Evolutionary conservation across 2,329 filamentous ascomycete genomes (phyloP), one percentile per base, ranked within the genome.

Genomic region (Penicillium brasilianum): DNA sequence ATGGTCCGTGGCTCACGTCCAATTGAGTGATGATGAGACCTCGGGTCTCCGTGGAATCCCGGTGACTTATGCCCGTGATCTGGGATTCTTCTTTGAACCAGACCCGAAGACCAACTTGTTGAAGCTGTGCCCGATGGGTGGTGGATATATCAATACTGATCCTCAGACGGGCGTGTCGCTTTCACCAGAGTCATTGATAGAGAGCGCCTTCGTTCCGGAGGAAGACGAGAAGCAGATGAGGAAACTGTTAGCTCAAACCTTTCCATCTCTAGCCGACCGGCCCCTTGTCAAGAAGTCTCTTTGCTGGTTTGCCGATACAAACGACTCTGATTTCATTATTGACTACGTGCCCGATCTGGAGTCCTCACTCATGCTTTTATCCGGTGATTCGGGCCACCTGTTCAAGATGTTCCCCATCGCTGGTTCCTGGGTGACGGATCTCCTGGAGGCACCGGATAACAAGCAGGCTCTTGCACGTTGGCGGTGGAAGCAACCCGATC

Each of bases 21-120:
- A 84, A 51, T 78, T 89, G 1, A 86, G 80, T 0, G 78, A 83
- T 6, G 79, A 81, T 0, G 87, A 89, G 70, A 81, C 83, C 0
- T 78, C 81, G 2, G 75, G 74, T 5, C 80, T 89, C 1, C 80
- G 82, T 1, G 84, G 84, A 2, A 85, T 89, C 11, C 87, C 87
- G 0, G 84, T 88, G 0, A 86, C 83, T 0, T 87, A 88, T 55
- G 83, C 83, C 1, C 81, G 87, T 1, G 87, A 89, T 62, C 75
- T 88, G 0, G 86, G 86, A 0, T 89, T 89, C 77, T 86, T 87
- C 74, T 89, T 89, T 59, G 87, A 89, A 71, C 86, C 87, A 0
- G 87, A 89, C 64, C 82, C 80, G 0, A 78, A 80, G 62, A 88
- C 85, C 0, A 81, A 82, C 22, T 71, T 88, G 4, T 74, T 89